Base-by-base conservation (phyloP, 257 asterid species). In the Primulina huaijiensis region DNA sequence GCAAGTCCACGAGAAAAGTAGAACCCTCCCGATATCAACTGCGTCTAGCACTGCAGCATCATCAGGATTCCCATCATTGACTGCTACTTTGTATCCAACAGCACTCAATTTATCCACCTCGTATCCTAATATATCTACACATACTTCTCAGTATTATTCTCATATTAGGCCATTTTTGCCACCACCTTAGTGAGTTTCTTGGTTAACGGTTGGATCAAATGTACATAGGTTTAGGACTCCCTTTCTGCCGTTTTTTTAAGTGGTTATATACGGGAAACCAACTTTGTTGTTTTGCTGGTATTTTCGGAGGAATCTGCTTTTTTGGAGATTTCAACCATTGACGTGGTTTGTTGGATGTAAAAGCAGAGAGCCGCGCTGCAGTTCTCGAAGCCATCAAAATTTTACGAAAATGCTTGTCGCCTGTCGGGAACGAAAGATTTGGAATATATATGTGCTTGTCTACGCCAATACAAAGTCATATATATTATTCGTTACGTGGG, bases 51-150 rank as follows among this genome's bases (percentile, higher is more conserved):
- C 77, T 80, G 95, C 96, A 87, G 96, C 96, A 90, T 89, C 96
- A 89, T 89, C 96, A 87, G 96, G 96, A 89, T 89, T 89, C 96
- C 72, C 88, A 77, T 69, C 84, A 67, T 79, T 84, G 72, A 82
- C 76, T 70, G 77, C 80, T 70, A 53, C 81, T 64, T 67, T 80
- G 17, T 64, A 74, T 63, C 38, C 79, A 5, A 71, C 75, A 20
- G 33, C 76, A n/a, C 72, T 27, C 58, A 68, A 73, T 64, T 80
- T 74, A 31, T 76, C 84, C 69, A 71, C 89, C 29, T 70, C 87
- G 17, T 74, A 74, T 64, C 79, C 78, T 2, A 0, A 61, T 7
- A 63, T 78, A 37, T 69, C 87, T 29, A 20, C 75, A 12, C 72
- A 68, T 68, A 46, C 78, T 25, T 50, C 82, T 40, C 87, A 70